Base-by-base conservation (phyloP, 768 basidiomycete species). In the Psilocybe cyanescens region DNA sequence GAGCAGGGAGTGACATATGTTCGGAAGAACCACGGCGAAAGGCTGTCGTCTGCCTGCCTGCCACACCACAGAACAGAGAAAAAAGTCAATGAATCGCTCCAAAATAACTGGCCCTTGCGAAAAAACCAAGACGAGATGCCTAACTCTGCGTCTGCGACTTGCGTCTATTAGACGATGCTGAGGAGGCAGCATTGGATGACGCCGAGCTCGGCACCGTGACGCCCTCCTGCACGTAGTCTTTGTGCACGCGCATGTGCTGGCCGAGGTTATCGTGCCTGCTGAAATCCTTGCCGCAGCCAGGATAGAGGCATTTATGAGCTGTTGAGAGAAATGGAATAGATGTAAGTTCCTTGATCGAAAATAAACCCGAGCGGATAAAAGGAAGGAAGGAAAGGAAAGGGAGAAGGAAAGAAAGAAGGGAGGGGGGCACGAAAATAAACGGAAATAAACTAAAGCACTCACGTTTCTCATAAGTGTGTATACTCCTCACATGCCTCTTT, bases 391-490 rank as follows among this genome's bases (percentile, higher is more conserved):
- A 31, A 11, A 0, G 11, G 49, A 31, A 28, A 8, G 30, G 29
- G 11, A 24, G 11, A 50, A 66, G 16, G 35, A 44, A 29, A 1
- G 53, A 41, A 54, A 63, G 67, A 50, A 60, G 61, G 46, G 51
- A 61, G 12, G 31, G 31, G n/a, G 84, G 58, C 55, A 58, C 59
- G 11, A 35, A n/a, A 84, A 64, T 51, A 58, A 61, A 16, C 12
- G 35, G 33, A 64, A 53, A 58, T 60, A 12, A 30, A 17, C 24
- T 24, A 24, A 2, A 24, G 24, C 24, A 84, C 92, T 74, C 70
- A 95, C 94, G 94, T 79, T 94, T 95, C 72, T 95, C 94, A 74
- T 95, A 85, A 24, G 94, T 95, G 75, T 96, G 94, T 57, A 96
- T 94, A 69, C 89, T 90, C 66, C 92, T 77, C 44, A 95, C 84